Evolutionary conservation across 768 basidiomycete species (phyloP).

Genomic region (Leccinum subtestaceum): DNA sequence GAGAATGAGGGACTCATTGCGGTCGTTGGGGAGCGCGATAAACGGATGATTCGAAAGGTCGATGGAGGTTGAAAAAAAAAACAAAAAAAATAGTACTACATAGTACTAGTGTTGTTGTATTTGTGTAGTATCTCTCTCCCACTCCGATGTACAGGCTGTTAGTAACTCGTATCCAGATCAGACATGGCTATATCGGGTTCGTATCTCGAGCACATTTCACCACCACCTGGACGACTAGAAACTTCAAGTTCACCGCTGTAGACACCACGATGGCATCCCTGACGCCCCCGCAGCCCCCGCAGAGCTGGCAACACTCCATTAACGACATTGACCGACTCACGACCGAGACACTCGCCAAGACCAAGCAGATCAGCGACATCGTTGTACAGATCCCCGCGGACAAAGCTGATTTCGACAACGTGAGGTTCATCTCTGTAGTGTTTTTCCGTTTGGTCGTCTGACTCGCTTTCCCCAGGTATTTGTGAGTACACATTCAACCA

Average conservation of each 20-base stretch:
- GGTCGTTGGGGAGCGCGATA: slow-evolving; percentile 84
- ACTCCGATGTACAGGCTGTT: slow-evolving; percentile 4
- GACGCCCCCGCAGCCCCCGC: slow-evolving; percentile 64
- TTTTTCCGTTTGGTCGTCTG: not conserved
- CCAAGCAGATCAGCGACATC: slow-evolving; percentile 57
- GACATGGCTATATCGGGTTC: slow-evolving; percentile 18
- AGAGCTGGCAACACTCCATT: slow-evolving; percentile 65
- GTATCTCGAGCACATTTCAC: slow-evolving; percentile 3
- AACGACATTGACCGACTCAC: slow-evolving; percentile 59
- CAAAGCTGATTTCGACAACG: slow-evolving; percentile 66
- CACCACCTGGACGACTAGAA: slow-evolving; percentile 6
- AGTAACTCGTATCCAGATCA: not conserved
- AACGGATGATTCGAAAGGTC: slow-evolving; percentile 71
- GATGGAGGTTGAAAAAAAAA: slow-evolving; percentile 37
- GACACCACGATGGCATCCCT: slow-evolving; percentile 42
- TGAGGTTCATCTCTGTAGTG: slow-evolving; percentile 31
- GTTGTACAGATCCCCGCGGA: slow-evolving; percentile 57
- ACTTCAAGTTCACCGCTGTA: slow-evolving; percentile 4
- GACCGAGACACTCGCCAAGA: slow-evolving; percentile 55
- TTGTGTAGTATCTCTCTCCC: not conserved
- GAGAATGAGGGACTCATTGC: slow-evolving; percentile 87
- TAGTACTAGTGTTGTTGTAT: not conserved
- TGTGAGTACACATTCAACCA: slow-evolving; percentile 45
- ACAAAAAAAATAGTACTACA: not conserved
- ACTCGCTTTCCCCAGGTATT: slow-evolving; percentile 53